A percentile compares a stretch with the other conserved stretches of the same genome.
phyloP scores from a whole-genome alignment of 164 flowering plant genomes.

The Chimonanthus praecox region DNA sequence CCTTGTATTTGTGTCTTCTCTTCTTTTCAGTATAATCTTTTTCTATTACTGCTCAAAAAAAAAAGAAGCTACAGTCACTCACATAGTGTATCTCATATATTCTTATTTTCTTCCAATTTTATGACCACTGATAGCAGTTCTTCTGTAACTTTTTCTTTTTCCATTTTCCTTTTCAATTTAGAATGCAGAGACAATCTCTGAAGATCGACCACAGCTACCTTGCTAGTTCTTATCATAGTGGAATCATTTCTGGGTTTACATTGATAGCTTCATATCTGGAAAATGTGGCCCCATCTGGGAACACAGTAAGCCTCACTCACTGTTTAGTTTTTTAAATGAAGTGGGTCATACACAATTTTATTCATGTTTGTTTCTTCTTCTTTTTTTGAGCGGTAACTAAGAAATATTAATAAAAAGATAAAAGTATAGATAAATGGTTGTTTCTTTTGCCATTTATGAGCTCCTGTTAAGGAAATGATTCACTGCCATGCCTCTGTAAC shows the following conservation, averaged over 20 bases:
- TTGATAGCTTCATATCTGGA: conserved; percentile 59
- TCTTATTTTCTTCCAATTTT: not conserved
- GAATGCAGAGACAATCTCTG: conserved; percentile 35
- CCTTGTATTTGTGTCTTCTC: too few relatives aligned
- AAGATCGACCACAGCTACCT: conserved; percentile 62
- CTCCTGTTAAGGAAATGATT: not conserved
- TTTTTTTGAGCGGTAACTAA: too few relatives aligned
- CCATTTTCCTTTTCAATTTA: conserved; percentile 15
- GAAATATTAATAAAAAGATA: not conserved
- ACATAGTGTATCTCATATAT: too few relatives aligned
- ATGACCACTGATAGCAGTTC: not conserved
- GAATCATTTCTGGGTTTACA: conserved; percentile 73
- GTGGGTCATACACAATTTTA: not conserved
- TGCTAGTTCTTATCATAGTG: conserved; percentile 87
- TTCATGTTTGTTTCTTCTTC: too few relatives aligned
- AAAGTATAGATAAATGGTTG: not conserved
- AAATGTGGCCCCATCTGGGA: conserved; percentile 29
- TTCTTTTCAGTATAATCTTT: too few relatives aligned
- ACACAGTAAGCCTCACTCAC: conserved; percentile 32
- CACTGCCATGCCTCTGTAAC: not conserved
- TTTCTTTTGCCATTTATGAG: not conserved
- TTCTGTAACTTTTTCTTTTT: conserved; percentile 1
- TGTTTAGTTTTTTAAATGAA: not conserved
- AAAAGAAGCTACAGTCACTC: too few relatives aligned
- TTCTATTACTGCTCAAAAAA: too few relatives aligned